Evolutionary conservation across 768 basidiomycete species (phyloP).

Genomic region (Trametes punicea): DNA sequence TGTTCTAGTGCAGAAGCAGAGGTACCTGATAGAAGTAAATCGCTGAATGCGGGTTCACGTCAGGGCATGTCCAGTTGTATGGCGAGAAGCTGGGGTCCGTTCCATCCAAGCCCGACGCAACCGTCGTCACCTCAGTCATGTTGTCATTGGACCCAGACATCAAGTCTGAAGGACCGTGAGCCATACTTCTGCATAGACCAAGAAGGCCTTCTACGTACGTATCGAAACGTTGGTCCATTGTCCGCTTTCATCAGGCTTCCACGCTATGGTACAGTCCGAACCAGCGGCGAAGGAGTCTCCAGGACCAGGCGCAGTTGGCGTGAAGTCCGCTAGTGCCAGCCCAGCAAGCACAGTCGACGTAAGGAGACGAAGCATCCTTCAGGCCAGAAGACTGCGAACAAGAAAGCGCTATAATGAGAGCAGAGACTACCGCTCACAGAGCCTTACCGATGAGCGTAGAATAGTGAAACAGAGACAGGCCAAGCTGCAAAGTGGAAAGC

Average conservation of each 20-base stretch:
- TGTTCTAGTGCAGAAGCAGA: not conserved
- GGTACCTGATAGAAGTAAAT: slow-evolving; percentile 42
- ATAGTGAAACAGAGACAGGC: no score
- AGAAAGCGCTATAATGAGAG: not conserved
- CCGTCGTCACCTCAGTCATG: slow-evolving; percentile 33
- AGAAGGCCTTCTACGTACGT: slow-evolving; percentile 24
- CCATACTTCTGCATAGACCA: not conserved
- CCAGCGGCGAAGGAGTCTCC: slow-evolving; percentile 34
- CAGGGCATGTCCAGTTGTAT: slow-evolving; percentile 37
- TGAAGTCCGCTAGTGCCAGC: slow-evolving; percentile 24
- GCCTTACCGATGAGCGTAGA: no score
- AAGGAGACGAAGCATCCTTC: slow-evolving; percentile 1
- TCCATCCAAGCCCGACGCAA: slow-evolving; percentile 32
- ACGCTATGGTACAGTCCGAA: slow-evolving; percentile 34
- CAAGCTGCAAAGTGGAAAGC: no score
- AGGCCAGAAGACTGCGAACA: not conserved
- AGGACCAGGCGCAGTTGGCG: slow-evolving; percentile 39
- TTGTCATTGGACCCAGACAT: slow-evolving; percentile 40
- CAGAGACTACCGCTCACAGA: no score
- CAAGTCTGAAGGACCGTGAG: slow-evolving; percentile 25
- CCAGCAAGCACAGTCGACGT: not conserved
- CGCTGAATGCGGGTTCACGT: slow-evolving; percentile 35
- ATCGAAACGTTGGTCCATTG: slow-evolving; percentile 38
- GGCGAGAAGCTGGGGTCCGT: slow-evolving; percentile 31
- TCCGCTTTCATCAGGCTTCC: slow-evolving; percentile 31